Evolutionary conservation across 1,139 yeast genomes (phyloP), one percentile per base, ranked within the genome.

Genomic region (Yamadazyma pseudoaaseri): DNA sequence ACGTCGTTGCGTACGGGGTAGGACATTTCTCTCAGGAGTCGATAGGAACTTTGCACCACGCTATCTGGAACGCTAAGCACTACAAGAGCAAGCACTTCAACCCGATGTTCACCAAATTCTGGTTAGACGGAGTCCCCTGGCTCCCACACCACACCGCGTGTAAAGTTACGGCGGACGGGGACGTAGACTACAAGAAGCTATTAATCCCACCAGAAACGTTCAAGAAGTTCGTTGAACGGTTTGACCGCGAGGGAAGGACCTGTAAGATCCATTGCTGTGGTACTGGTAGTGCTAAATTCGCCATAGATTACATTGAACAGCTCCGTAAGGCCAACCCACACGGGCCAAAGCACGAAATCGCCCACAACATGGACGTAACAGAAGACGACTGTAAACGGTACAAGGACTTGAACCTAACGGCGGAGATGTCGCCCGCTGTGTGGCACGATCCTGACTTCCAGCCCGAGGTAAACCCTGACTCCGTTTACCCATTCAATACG

Each of bases 51-150:
- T 37, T 49, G 20, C 54, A 48, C 36, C 53, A 49, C 30, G 38
- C 54, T 3, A 31, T 47, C 16, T 41, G 38, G 35, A 44, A 46
- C 21, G 53, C 52, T 6, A 44, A 49, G 27, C 26, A 43, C 27
- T 49, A 45, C 35, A 48, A 49, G 31, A 37, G 46, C 16, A 48
- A 49, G 35, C 54, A 49, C 30, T 45, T 49, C 39, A 46, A 49
- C 28, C 52, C 54, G 4, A 45, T 45, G 45, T 42, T 36, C 34
- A 39, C 49, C 26, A 49, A 49, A 32, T 49, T 44, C 31, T 49
- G 54, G 54, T 33, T 49, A 14, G 54, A 49, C 35, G 54, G 54
- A 32, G 54, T 49, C 12, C 54, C 54, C 16, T 49, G 54, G 54
- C 38, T 37, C 22, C 50, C 51, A 20, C 47, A 49, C 28, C 41